phyloP scores from a whole-genome alignment of 106 monocot species.

The Xerophyta viscosa region DNA sequence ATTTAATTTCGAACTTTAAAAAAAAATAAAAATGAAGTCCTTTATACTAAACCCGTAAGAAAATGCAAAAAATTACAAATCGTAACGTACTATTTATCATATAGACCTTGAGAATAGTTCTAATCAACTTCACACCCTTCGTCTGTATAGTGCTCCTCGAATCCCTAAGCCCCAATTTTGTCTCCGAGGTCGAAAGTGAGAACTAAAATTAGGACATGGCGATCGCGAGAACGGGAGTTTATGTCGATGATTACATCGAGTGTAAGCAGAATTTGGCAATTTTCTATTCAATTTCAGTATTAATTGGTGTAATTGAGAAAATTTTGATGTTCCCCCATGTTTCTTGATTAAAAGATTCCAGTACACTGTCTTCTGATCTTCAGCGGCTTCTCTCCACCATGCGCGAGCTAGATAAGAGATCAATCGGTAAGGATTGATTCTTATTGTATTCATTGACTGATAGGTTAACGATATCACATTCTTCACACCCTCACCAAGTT shows the following conservation, averaged over 20 bases:
- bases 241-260: slow-evolving; percentile 92
- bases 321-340: background rate
- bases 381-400: slow-evolving; percentile 84
- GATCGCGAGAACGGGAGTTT: slow-evolving; percentile 92
- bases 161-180: no score
- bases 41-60: no score
- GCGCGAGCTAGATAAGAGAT: slow-evolving; percentile 93
- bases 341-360: slow-evolving; percentile 57
- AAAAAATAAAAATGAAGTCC: no score
- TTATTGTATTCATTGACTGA: background rate
- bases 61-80: no score
- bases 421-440: slow-evolving; percentile 50
- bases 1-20: no score
- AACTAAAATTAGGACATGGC: slow-evolving; percentile 39
- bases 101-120: no score
- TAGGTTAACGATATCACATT: no score
- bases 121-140: no score
- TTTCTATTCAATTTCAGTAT: background rate
- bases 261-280: slow-evolving; percentile 27
- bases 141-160: background rate
- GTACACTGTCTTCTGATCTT: slow-evolving; percentile 84
- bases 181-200: no score
- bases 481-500: no score
- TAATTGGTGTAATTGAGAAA: background rate
- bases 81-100: no score